Percentiles rank a stretch among this genome's conserved stretches.
These are phyloP conservation scores for Puccinellia tenuiflora DNA, from an alignment of 176 grass and related monocot species.

Conservation along the genomic window DNA sequence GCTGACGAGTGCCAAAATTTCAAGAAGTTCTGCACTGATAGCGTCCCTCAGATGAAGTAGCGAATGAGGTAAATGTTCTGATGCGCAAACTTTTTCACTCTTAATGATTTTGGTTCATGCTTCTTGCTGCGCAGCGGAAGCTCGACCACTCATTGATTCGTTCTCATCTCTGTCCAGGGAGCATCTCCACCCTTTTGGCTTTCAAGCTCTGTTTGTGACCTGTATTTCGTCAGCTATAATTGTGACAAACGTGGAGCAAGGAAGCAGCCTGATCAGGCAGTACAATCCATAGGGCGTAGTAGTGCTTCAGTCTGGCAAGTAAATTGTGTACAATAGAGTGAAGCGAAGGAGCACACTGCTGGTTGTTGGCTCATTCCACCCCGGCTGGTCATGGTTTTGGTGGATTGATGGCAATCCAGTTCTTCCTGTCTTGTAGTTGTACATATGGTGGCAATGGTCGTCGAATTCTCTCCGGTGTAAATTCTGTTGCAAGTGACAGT, in stretches of 20 bases:
- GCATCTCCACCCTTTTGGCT: neutral
- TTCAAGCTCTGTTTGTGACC: neutral
- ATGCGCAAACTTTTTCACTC: neutral
- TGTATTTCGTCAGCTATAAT: neutral
- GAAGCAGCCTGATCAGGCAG: neutral
- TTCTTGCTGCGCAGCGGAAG: neutral
- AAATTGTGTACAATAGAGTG: slow-evolving; percentile 10
- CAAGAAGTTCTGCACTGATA: slow-evolving; percentile 79
- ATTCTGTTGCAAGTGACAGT: neutral
- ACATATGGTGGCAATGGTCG: neutral
- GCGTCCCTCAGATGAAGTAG: slow-evolving; percentile 41
- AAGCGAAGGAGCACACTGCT: neutral
- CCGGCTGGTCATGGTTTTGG: neutral
- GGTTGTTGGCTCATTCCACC: neutral
- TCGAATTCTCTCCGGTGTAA: neutral
- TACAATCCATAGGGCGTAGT: neutral
- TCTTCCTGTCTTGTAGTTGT: neutral
- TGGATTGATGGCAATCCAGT: neutral
- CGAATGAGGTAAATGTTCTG: slow-evolving; percentile 8
- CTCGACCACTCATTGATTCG: neutral
- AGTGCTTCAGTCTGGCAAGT: neutral
- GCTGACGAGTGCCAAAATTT: slow-evolving; percentile 76
- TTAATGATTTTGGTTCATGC: neutral
- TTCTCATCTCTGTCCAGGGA: slow-evolving; percentile 5
- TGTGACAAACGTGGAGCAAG: neutral